These are phyloP conservation scores for Corynespora cassiicola DNA, from an alignment of 2,329 filamentous ascomycete species.

Conservation along the genomic window DNA sequence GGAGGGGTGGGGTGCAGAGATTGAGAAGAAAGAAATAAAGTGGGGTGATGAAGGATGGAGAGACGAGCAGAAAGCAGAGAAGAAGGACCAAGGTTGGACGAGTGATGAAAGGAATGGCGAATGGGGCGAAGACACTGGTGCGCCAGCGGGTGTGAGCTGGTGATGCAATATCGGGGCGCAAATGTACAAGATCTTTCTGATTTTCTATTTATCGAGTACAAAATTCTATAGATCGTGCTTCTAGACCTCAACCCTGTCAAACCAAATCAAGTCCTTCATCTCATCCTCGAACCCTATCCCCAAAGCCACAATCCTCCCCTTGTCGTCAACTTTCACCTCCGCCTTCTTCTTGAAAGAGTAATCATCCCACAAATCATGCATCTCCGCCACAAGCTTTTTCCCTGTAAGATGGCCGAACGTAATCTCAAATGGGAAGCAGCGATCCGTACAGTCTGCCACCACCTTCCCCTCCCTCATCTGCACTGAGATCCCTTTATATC, in stretches of 20 bases:
- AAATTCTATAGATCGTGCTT: conserved; percentile 34
- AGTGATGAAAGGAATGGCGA: too few relatives aligned
- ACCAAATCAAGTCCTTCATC: conserved; percentile 15
- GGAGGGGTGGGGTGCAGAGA: too few relatives aligned
- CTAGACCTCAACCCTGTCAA: conserved; percentile 3
- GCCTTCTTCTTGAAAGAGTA: conserved; percentile 7
- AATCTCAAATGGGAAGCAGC: conserved; percentile 14
- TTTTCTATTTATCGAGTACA: conserved; percentile 51
- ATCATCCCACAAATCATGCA: conserved; percentile 2
- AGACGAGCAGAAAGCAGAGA: too few relatives aligned
- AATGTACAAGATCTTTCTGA: too few relatives aligned
- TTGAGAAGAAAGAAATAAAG: too few relatives aligned
- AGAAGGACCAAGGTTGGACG: too few relatives aligned
- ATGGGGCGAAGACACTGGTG: too few relatives aligned
- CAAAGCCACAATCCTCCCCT: conserved; percentile 7
- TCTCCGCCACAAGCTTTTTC: conserved; percentile 6
- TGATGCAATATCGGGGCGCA: too few relatives aligned
- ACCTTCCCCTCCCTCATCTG: conserved; percentile 5
- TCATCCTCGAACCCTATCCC: conserved; percentile 12
- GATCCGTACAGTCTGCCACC: conserved; percentile 15
- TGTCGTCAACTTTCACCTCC: conserved; percentile 10
- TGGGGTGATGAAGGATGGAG: too few relatives aligned
- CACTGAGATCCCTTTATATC: conserved; percentile 15
- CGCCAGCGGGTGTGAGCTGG: too few relatives aligned
- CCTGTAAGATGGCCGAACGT: conserved; percentile 11